Conservation (phyloP, 2,329 filamentous ascomycete genomes). For the Fusarium sp. region DNA sequence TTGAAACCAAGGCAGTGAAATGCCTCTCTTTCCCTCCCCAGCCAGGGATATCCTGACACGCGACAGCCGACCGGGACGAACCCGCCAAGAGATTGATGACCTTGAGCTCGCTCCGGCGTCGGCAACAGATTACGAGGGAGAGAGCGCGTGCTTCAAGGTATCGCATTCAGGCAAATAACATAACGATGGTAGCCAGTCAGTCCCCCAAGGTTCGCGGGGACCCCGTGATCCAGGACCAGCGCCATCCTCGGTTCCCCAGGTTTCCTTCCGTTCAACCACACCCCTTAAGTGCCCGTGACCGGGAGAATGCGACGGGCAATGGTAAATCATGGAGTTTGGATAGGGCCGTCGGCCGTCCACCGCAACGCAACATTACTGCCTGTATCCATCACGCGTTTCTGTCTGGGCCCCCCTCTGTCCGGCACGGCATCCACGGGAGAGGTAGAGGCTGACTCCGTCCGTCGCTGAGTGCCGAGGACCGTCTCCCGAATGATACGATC, state of each 20-base stretch:
- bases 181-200: not conserved
- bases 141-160: not conserved
- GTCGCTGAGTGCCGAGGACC: constrained; percentile 35
- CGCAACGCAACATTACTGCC: constrained; percentile 4
- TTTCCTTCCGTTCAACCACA: not conserved
- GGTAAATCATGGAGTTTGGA: constrained; percentile 7
- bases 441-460: not conserved
- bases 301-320: constrained; percentile 8
- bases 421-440: not conserved
- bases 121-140: not conserved
- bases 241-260: constrained; percentile 9
- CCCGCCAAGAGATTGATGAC: constrained; percentile 17
- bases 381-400: constrained; percentile 35
- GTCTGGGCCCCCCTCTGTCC: constrained; percentile 9
- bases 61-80: not conserved
- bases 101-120: not conserved
- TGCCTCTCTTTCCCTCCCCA: not conserved
- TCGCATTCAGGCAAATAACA: not conserved
- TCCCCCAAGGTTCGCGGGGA: constrained; percentile 2
- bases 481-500: constrained; percentile 34
- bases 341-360: not conserved
- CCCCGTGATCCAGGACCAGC: constrained; percentile 12
- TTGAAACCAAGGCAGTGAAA: not conserved
- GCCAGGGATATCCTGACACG: not conserved
- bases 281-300: not conserved